phyloP scores from a whole-genome alignment of 2,329 filamentous ascomycete genomes.

The Sporothrix phasma region DNA sequence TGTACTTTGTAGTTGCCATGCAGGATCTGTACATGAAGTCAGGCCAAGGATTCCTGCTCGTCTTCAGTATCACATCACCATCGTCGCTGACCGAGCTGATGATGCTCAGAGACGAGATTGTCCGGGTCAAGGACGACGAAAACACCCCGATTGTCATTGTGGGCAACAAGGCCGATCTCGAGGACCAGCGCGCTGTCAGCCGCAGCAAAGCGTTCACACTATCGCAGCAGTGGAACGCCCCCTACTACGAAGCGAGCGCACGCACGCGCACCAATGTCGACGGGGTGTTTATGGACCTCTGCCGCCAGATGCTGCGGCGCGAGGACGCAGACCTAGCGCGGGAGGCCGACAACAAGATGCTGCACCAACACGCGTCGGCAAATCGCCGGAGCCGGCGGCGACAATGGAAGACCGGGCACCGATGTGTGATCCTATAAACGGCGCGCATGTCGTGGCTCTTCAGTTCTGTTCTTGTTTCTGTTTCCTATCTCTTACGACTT shows the following conservation, averaged over 20 bases:
- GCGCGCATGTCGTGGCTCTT: background rate
- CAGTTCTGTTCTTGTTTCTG: background rate
- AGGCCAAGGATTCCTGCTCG: constrained; percentile 81
- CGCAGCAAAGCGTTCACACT: constrained; percentile 72
- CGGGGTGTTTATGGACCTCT: constrained; percentile 78
- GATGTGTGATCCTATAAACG: constrained; percentile 36
- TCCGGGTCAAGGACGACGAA: constrained; percentile 82
- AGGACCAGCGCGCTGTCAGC: constrained; percentile 72
- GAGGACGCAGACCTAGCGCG: constrained; percentile 42
- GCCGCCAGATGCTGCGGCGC: constrained; percentile 69
- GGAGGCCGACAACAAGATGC: constrained; percentile 35
- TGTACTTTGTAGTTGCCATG: constrained; percentile 49
- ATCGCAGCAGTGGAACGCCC: constrained; percentile 79
- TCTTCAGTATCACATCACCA: constrained; percentile 81
- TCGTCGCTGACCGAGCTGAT: constrained; percentile 75
- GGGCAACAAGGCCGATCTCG: constrained; percentile 83
- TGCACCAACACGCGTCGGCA: constrained; percentile 25
- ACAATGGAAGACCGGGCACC: constrained; percentile 27
- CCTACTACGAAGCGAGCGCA: constrained; percentile 86
- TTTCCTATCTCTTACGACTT: background rate
- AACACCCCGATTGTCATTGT: constrained; percentile 81
- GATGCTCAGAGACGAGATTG: constrained; percentile 77
- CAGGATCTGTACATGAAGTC: constrained; percentile 89
- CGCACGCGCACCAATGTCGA: constrained; percentile 78
- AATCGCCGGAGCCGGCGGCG: constrained; percentile 26